A percentile compares a stretch with the other conserved stretches of the same genome.
Evolutionary conservation across 306 rosid genomes (phyloP).

Genomic region (Rubus parviflorus): DNA sequence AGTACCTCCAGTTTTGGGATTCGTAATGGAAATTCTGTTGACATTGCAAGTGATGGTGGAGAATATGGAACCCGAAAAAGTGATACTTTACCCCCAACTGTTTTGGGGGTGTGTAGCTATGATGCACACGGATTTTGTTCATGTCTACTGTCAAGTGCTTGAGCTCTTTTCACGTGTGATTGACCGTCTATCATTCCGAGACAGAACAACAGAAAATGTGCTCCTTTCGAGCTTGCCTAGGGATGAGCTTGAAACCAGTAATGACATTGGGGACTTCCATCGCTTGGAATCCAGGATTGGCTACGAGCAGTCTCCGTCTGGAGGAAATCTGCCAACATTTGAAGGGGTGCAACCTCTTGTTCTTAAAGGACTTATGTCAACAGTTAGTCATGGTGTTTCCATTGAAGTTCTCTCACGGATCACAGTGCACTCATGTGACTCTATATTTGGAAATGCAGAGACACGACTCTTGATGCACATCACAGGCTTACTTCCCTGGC

Average conservation of each 20-base stretch:
- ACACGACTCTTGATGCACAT: constrained; percentile 98
- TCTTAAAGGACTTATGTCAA: constrained; percentile 92
- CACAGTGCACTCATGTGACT: constrained; percentile 94
- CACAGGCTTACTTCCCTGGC: constrained; percentile 97
- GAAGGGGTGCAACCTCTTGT: constrained; percentile 99
- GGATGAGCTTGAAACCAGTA: constrained; percentile 63
- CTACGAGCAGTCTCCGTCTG: constrained; percentile 67
- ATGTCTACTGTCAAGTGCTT: constrained; percentile 94
- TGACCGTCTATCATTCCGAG: constrained; percentile 90
- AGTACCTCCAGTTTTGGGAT: constrained; percentile 92
- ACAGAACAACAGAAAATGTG: constrained; percentile 94
- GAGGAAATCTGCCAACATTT: constrained; percentile 79
- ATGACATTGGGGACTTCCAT: constrained; percentile 70
- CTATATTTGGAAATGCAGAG: constrained; percentile 90
- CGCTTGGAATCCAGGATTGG: constrained; percentile 78
- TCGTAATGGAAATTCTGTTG: constrained; percentile 90
- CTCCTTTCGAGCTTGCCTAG: constrained; percentile 99
- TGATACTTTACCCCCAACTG: constrained; percentile 96
- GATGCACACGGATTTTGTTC: constrained; percentile 99
- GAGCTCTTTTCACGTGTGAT: constrained; percentile 96
- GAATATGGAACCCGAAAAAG: constrained; percentile 99
- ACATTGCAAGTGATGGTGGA: constrained; percentile 99
- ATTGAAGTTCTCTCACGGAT: constrained; percentile 90
- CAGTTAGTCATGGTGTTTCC: constrained; percentile 86
- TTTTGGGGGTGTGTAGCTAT: constrained; percentile 99